phyloP scores from a whole-genome alignment of 2,329 filamentous ascomycete genomes.

The Colletotrichum sp. region DNA sequence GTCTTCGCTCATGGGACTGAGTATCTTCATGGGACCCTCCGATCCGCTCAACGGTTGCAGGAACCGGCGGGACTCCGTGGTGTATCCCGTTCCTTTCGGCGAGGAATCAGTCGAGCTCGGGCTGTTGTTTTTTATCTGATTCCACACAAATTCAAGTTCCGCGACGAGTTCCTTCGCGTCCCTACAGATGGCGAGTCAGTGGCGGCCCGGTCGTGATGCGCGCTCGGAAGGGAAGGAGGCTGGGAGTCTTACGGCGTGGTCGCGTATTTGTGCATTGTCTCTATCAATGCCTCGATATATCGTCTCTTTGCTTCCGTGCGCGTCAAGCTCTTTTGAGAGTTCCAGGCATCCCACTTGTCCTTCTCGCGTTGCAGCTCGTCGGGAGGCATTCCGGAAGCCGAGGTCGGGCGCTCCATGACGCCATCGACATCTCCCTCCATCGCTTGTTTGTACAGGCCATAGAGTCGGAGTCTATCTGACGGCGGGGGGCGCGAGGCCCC shows the following conservation, averaged over 20 bases:
- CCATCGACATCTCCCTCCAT: conserved; percentile 98
- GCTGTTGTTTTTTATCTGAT: conserved; percentile 90
- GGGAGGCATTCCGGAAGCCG: conserved; percentile 47
- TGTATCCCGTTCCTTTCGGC: conserved; percentile 48
- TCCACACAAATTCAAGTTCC: conserved; percentile 99
- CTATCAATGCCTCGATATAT: conserved; percentile 93
- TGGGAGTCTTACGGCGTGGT: conserved; percentile 70
- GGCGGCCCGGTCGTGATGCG: not conserved
- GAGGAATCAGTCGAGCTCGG: conserved; percentile 67
- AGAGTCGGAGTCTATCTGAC: conserved; percentile 84
- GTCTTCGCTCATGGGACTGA: conserved; percentile 87
- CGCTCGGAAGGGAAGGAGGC: not conserved
- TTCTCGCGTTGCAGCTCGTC: conserved; percentile 65
- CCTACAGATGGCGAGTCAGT: conserved; percentile 36
- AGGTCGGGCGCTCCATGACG: conserved; percentile 83
- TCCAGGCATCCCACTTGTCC: conserved; percentile 94
- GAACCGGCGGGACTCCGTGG: conserved; percentile 47
- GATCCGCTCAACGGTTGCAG: conserved; percentile 53
- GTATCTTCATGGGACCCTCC: conserved; percentile 68
- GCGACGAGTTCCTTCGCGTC: conserved; percentile 87
- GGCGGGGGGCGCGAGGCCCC: conserved; percentile 89
- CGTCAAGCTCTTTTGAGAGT: conserved; percentile 80
- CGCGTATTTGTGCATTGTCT: conserved; percentile 96
- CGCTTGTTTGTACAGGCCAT: conserved; percentile 98
- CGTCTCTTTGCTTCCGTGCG: conserved; percentile 92